phyloP scores from a whole-genome alignment of 768 basidiomycete genomes.

The Macrolepiota albuminosa region DNA sequence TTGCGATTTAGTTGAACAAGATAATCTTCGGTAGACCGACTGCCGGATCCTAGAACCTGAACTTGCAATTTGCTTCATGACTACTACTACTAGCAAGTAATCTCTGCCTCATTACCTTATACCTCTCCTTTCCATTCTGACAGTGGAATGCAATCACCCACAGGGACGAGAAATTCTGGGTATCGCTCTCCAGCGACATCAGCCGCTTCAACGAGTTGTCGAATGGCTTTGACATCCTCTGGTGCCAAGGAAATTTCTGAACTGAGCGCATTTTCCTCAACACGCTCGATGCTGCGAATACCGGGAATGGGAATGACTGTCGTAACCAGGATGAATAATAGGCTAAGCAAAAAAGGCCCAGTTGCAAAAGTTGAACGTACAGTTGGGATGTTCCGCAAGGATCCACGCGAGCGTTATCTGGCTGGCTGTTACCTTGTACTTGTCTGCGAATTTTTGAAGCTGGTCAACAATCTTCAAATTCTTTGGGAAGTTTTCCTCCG shows the following conservation, averaged over 20 bases:
- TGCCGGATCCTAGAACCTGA: no score
- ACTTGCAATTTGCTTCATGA: no score
- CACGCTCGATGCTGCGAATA: constrained; percentile 6
- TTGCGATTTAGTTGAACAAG: no score
- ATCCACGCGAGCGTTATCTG: constrained; percentile 46
- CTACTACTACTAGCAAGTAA: background rate
- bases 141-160: constrained; percentile 18
- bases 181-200: constrained; percentile 21
- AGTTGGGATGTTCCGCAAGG: constrained; percentile 24
- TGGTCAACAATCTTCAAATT: constrained; percentile 32
- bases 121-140: constrained; percentile 14
- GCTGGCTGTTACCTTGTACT: constrained; percentile 31
- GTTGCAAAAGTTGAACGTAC: constrained; percentile 3
- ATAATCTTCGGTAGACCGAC: no score
- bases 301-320: constrained; percentile 3
- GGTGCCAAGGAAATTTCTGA: constrained; percentile 14
- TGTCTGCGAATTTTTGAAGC: constrained; percentile 28
- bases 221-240: constrained; percentile 20
- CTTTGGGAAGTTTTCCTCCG: constrained; percentile 38
- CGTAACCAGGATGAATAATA: background rate
- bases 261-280: constrained; percentile 20
- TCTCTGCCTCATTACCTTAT: background rate
- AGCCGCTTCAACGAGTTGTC: constrained; percentile 11
- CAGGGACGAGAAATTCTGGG: constrained; percentile 9
- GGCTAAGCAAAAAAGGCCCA: background rate